Conservation (phyloP, 2,329 filamentous ascomycete genomes). For the Graphium sp. region DNA sequence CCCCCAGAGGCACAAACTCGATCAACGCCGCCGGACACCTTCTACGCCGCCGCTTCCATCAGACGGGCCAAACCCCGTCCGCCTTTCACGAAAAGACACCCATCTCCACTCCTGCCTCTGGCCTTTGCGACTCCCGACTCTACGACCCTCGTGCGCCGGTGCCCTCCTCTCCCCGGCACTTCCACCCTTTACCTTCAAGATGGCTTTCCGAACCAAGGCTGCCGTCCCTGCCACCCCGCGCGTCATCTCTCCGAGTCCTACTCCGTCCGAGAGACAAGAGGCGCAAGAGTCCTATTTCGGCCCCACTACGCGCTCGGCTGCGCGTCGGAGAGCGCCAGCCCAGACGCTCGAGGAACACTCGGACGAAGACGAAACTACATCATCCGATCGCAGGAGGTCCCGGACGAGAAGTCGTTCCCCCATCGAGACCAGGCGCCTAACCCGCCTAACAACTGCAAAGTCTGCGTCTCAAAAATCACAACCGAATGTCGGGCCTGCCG, state of each 20-base stretch:
- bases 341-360: conserved; percentile 41
- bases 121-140: conserved; percentile 27
- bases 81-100: conserved; percentile 30
- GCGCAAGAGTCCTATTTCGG: conserved; percentile 49
- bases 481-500: conserved; percentile 9
- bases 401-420: conserved; percentile 59
- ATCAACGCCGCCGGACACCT: conserved; percentile 9
- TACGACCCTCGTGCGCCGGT: conserved; percentile 36
- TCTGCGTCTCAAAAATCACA: conserved; percentile 12
- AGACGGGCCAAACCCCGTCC: conserved; percentile 9
- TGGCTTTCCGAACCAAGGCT: conserved; percentile 32
- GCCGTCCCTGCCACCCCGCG: conserved; percentile 63
- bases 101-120: conserved; percentile 28
- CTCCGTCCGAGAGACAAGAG: conserved; percentile 46
- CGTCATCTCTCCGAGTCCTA: conserved; percentile 79
- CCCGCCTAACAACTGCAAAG: conserved; percentile 30
- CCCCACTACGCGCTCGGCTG: conserved; percentile 67
- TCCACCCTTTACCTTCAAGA: conserved; percentile 38
- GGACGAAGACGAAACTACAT: conserved; percentile 29
- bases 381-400: conserved; percentile 38
- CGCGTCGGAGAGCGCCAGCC: too few relatives aligned
- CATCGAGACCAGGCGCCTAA: conserved; percentile 30
- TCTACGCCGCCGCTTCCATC: conserved; percentile 7
- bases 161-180: conserved; percentile 37
- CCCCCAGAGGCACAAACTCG: conserved; percentile 5